Conservation (phyloP, 176 grass and related monocot species). For the Poa pratensis region DNA sequence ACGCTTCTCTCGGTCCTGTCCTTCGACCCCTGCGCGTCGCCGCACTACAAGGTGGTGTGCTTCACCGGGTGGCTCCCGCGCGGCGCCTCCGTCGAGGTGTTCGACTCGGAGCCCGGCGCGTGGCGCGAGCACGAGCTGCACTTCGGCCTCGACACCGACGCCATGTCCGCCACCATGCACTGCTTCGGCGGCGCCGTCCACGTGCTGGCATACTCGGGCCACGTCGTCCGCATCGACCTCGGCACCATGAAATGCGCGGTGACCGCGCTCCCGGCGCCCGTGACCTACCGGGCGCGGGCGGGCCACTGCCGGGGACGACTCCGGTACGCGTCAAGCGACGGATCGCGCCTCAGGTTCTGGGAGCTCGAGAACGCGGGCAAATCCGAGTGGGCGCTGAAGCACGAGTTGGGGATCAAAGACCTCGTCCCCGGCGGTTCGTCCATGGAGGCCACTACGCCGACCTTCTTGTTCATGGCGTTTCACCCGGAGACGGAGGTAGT, state of each 20-base stretch:
- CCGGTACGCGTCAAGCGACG: slow-evolving; percentile 62
- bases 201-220: slow-evolving; percentile 75
- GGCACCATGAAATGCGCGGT: slow-evolving; percentile 47
- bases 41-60: slow-evolving; percentile 69
- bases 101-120: slow-evolving; percentile 52
- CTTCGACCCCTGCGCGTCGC: slow-evolving; percentile 64
- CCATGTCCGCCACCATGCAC: slow-evolving; percentile 87
- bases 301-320: slow-evolving; percentile 64
- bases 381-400: slow-evolving; percentile 54
- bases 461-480: slow-evolving; percentile 73
- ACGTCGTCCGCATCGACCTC: slow-evolving; percentile 66
- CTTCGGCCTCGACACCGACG: slow-evolving; percentile 67
- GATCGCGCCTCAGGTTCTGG: slow-evolving; percentile 66
- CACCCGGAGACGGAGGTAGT: slow-evolving; percentile 81
- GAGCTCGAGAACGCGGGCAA: slow-evolving; percentile 37
- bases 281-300: slow-evolving; percentile 58
- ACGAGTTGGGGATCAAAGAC: slow-evolving; percentile 56
- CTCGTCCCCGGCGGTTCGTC: slow-evolving; percentile 26
- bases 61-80: slow-evolving; percentile 60
- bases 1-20: slow-evolving; percentile 76
- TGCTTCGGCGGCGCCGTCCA: slow-evolving; percentile 62
- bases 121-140: slow-evolving; percentile 60
- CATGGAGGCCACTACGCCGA: slow-evolving; percentile 16
- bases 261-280: slow-evolving; percentile 65
- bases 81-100: slow-evolving; percentile 73